Evolutionary conservation across 306 rosid species (phyloP), one percentile per base, ranked within the genome.

Genomic region (Leucaena leucocephala): DNA sequence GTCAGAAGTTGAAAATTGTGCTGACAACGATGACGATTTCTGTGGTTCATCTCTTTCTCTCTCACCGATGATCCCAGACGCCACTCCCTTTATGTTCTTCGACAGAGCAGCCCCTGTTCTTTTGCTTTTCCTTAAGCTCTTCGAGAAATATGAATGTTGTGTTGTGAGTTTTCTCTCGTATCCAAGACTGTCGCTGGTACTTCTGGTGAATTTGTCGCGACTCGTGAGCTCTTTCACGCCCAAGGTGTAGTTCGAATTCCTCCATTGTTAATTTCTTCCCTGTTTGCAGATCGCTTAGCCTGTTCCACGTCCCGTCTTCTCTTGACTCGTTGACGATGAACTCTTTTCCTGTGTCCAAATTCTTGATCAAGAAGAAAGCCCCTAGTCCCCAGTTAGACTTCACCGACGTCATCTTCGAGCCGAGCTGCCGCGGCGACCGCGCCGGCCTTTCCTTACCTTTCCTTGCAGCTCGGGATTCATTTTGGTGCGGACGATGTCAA

Each of bases 181-280:
- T 8, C 50, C 78, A 0, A n/a, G 22, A 68, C 55, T 27, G 2
- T 68, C 19, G 21, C 57, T 22, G 2, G 19, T 16, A 3, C 46
- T 72, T 48, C 64, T 82, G 6, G 35, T 36, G 0, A 73, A 82
- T 6, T 84, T 85, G 0, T 85, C 90, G 0, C 96, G 88, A 22
- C 88, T 84, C 99, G 93, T 93, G 1, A 87, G 55, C 62, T 89
- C 97, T 44, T 84, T 95, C 15, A 93, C 98, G 87, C 0, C 97
- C 97, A 0, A 93, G 92, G 0, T 88, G 83, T 16, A 72, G 84
- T 76, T 95, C 98, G 17, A 93, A 95, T 73, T 95, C 98, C 34
- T 95, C 99, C 87, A 93, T 84, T 0, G 97, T 88, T 19, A 95
- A 71, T n/a, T 91, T 91, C 77, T 90, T 93, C 50, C 99, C 97